Conservation (phyloP, 1,284 basidiomycete genomes). For the Neolentinus lepideus region DNA sequence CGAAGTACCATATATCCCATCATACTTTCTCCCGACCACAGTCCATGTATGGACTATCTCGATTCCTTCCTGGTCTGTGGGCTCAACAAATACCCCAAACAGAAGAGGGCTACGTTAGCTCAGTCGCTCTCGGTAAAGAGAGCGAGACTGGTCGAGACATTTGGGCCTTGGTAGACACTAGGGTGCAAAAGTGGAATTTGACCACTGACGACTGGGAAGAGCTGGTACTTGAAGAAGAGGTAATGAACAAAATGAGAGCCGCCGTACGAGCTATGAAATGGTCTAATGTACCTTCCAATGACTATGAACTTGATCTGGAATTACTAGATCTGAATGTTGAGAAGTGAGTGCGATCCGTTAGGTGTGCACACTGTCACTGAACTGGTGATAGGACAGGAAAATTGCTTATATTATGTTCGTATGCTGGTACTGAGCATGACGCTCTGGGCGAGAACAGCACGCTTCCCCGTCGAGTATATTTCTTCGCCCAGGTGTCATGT, state of each 20-base stretch:
- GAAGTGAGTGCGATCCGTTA: conserved; percentile 31
- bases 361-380: conserved; percentile 1
- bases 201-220: conserved; percentile 63
- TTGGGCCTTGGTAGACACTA: conserved; percentile 61
- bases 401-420: conserved; percentile 60
- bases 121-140: conserved; percentile 43
- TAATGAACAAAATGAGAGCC: conserved; percentile 32
- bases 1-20: conserved; percentile 47
- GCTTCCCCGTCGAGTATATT: conserved; percentile 53
- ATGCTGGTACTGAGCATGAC: conserved; percentile 48
- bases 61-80: conserved; percentile 53
- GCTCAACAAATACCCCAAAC: conserved; percentile 27
- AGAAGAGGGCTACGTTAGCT: conserved; percentile 49
- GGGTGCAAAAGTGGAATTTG: conserved; percentile 62
- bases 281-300: conserved; percentile 18
- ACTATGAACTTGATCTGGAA: conserved; percentile 45
- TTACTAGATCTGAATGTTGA: conserved; percentile 61
- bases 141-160: conserved; percentile 39
- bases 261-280: conserved; percentile 38
- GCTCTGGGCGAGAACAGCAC: conserved; percentile 32
- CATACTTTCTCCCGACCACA: conserved; percentile 54
- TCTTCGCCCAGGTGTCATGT: conserved; percentile 42
- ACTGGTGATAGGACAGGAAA: conserved; percentile 33
- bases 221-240: conserved; percentile 44
- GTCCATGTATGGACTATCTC: conserved; percentile 44